A percentile compares a stretch with the other conserved stretches of the same genome.
Evolutionary conservation across 495 filamentous ascomycete genomes (phyloP).

Genomic region (Zalerion maritima): DNA sequence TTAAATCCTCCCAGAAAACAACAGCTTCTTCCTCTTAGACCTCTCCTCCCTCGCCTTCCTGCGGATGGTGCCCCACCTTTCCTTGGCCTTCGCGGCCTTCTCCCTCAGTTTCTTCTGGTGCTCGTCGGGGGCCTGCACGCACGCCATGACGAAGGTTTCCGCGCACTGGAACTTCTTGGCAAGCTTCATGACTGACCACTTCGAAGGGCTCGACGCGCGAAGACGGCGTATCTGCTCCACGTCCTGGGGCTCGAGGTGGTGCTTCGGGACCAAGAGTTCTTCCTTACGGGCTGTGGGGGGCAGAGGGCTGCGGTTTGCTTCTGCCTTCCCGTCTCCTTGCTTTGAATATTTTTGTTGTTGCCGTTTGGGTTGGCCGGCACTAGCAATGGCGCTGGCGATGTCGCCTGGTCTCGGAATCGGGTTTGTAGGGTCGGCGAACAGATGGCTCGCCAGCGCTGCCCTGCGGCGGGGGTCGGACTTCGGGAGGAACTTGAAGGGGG

Average conservation of each 20-base stretch:
- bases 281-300: constrained; percentile 31
- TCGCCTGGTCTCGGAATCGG: no score
- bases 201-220: constrained; percentile 48
- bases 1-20: no score
- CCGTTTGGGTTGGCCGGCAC: constrained; percentile 15
- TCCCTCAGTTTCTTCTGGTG: constrained; percentile 22
- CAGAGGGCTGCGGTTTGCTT: no score
- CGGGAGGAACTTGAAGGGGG: constrained; percentile 82
- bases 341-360: constrained; percentile 7
- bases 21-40: constrained; percentile 46
- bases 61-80: constrained; percentile 58
- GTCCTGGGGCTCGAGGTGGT: constrained; percentile 61
- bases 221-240: constrained; percentile 67
- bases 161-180: constrained; percentile 67
- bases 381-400: not conserved
- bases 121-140: constrained; percentile 23
- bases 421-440: constrained; percentile 5
- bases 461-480: constrained; percentile 54
- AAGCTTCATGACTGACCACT: constrained; percentile 56
- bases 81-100: constrained; percentile 42
- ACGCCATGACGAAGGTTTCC: constrained; percentile 54
- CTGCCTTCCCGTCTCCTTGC: no score
- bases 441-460: constrained; percentile 31
- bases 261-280: no score
- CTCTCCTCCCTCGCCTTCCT: constrained; percentile 61